These are phyloP conservation scores for Claviceps pusilla DNA, from an alignment of 2,329 filamentous ascomycete genomes.

Conservation along the genomic window DNA sequence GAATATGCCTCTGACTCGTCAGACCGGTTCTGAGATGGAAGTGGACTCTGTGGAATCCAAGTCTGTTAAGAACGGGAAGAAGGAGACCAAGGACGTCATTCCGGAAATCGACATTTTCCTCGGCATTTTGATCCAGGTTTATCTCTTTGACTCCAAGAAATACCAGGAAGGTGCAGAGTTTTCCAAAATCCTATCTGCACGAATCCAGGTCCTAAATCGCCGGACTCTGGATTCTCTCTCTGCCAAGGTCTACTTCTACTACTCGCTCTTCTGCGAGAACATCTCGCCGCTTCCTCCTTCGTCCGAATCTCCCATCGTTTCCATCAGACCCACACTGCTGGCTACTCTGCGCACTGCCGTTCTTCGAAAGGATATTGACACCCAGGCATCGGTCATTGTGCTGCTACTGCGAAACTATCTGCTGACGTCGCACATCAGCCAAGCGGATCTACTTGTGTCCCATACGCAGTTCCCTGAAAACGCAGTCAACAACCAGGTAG, in stretches of 20 bases:
- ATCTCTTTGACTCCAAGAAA: conserved; percentile 73
- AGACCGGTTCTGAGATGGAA: conserved; percentile 53
- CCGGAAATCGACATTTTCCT: conserved; percentile 84
- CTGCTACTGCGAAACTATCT: conserved; percentile 92
- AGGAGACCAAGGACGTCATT: conserved; percentile 59
- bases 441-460: conserved; percentile 87
- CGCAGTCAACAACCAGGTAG: conserved; percentile 95
- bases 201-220: conserved; percentile 78
- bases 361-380: conserved; percentile 88
- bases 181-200: conserved; percentile 68
- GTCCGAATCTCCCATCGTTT: conserved; percentile 71
- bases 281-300: conserved; percentile 77
- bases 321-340: conserved; percentile 73
- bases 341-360: conserved; percentile 88
- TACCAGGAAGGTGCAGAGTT: conserved; percentile 70
- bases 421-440: conserved; percentile 86
- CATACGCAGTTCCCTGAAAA: conserved; percentile 91
- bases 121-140: conserved; percentile 72
- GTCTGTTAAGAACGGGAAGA: conserved; percentile 43
- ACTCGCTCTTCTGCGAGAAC: conserved; percentile 87
- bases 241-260: conserved; percentile 97
- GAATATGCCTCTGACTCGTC: conserved; percentile 45
- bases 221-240: conserved; percentile 86
- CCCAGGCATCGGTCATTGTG: conserved; percentile 91
- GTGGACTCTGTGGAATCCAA: conserved; percentile 47